Percentiles rank a stretch among this genome's conserved stretches.
Conservation (phyloP, 768 basidiomycete genomes). For the Naganishia antarctica region DNA sequence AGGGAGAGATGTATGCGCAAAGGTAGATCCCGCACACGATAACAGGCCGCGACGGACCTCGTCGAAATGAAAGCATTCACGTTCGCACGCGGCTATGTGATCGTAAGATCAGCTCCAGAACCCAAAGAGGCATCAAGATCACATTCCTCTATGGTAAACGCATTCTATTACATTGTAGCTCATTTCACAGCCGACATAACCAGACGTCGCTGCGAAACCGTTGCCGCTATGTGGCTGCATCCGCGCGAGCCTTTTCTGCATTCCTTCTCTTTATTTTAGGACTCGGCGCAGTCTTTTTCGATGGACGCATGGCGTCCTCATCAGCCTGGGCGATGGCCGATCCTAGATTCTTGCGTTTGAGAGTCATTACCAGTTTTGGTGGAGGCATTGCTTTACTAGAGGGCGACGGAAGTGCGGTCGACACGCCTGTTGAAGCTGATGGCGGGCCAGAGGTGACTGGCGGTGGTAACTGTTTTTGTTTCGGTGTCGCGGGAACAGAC, state of each 20-base stretch:
- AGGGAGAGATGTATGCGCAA: no score
- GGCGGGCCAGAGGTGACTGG: background rate
- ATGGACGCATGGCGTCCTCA: conserved; percentile 9
- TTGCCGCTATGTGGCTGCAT: background rate
- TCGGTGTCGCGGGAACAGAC: background rate
- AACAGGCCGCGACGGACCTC: no score
- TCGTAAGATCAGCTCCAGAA: no score
- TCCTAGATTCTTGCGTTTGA: conserved; percentile 13
- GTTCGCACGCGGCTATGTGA: no score
- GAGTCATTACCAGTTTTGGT: background rate
- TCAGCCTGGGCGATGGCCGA: background rate
- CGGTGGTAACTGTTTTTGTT: background rate
- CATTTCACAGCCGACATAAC: no score
- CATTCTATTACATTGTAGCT: no score
- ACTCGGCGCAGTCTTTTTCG: conserved; percentile 16
- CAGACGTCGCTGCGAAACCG: no score
- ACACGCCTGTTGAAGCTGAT: background rate
- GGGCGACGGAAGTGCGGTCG: conserved; percentile 1
- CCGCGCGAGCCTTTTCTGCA: conserved; percentile 1
- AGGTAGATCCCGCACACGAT: no score
- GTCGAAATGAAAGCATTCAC: no score
- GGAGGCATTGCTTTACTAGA: conserved; percentile 13
- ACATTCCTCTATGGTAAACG: no score
- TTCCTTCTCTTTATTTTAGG: background rate
- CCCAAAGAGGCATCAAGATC: no score